Evolutionary conservation across 176 grass and related monocot genomes (phyloP), one percentile per base, ranked within the genome.

Genomic region (Carex pumila): DNA sequence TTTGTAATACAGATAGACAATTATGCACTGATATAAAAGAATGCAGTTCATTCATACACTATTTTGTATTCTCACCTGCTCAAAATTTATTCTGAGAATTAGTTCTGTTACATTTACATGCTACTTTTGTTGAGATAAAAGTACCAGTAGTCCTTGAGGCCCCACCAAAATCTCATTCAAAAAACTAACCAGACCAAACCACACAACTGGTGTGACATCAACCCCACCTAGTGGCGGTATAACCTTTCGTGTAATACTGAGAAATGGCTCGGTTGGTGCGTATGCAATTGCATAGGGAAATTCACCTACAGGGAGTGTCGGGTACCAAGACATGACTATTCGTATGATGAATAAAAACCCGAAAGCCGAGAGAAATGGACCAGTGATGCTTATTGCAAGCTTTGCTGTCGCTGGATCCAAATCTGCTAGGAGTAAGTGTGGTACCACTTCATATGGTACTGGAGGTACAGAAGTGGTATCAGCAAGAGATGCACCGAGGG

Each of bases 311-410:
- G 92, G 91, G 8, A 98, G 89, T 90, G 89, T 86, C 12, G 95
- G 95, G 82, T 98, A 95, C 92, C 95, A 98, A 22, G 95, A 98
- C 95, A 98, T 95, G 62, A 98, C 85, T 81, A 98, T 95, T 75
- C 91, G 90, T 4, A 77, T 15, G 82, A 95, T 89, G 86, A 98
- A 98, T 57, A 95, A 86, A 84, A 98, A 95, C 1, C 92, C 86
- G 3, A 98, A 45, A 32, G 92, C 92, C 22, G 92, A 98, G 66
- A 95, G 88, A 84, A 88, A 86, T 83, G 92, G 91, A 43, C 92
- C 95, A 8, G 85, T 65, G 83, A 95, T 66, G 13, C 84, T 84
- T 10, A 92, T 79, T 64, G 56, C 87, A 32, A 81, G 29, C 85
- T 79, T 92, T 30, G 91, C 91, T 81, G 89, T 95, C 39, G 88